Conservation (phyloP, 805 yeast genomes). For the Debaryomyces tyrocola region DNA sequence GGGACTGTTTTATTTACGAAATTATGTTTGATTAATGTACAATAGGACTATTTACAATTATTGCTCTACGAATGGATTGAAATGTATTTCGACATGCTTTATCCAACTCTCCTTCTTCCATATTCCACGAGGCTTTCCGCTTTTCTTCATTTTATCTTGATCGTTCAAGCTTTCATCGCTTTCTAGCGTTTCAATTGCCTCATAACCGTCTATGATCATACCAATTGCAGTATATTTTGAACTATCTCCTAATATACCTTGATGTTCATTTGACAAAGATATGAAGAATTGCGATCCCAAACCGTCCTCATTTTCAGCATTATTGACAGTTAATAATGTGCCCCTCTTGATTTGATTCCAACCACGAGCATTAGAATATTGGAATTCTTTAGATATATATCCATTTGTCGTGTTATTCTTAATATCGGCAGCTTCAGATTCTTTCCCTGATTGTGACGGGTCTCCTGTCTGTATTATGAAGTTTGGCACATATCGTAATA, state of each 20-base stretch:
- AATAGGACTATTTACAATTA: not conserved
- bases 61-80: constrained; percentile 12
- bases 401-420: not conserved
- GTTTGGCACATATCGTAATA: constrained; percentile 17
- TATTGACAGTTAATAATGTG: constrained; percentile 12
- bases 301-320: constrained; percentile 3
- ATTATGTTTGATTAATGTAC: not conserved
- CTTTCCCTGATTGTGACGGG: constrained; percentile 15
- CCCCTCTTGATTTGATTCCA: constrained; percentile 11
- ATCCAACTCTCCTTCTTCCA: constrained; percentile 18
- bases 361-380: not conserved
- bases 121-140: constrained; percentile 15
- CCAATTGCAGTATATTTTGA: constrained; percentile 15
- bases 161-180: constrained; percentile 8
- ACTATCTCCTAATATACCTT: constrained; percentile 6
- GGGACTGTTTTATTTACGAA: not conserved
- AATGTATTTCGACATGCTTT: constrained; percentile 10
- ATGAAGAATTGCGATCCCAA: constrained; percentile 23
- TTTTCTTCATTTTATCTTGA: constrained; percentile 8
- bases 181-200: constrained; percentile 14
- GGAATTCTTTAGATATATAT: not conserved
- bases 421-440: constrained; percentile 11
- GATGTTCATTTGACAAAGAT: constrained; percentile 10
- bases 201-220: constrained; percentile 16
- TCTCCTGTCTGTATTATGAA: constrained; percentile 24